These are phyloP conservation scores for Hirsutella thompsonii DNA, from an alignment of 2,329 filamentous ascomycete genomes.

Conservation along the genomic window DNA sequence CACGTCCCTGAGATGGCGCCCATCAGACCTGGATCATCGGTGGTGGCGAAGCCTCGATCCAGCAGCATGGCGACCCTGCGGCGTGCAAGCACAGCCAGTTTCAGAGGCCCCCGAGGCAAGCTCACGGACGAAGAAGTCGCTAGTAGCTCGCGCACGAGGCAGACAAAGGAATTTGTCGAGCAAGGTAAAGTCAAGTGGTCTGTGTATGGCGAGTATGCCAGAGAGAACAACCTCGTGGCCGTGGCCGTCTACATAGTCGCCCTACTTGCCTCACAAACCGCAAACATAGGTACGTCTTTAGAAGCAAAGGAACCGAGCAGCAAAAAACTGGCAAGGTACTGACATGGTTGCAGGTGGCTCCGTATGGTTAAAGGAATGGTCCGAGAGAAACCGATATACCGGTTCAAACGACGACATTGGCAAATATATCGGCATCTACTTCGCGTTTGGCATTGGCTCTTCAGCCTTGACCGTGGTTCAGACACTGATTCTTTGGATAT, in stretches of 20 bases:
- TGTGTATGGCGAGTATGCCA: constrained; percentile 90
- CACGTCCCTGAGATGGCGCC: constrained; percentile 62
- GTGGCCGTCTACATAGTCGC: constrained; percentile 69
- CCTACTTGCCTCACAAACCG: constrained; percentile 68
- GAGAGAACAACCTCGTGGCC: constrained; percentile 78
- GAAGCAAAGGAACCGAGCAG: too few species aligned
- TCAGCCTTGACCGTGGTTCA: constrained; percentile 78
- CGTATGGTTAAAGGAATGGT: constrained; percentile 90
- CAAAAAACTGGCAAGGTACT: too few species aligned
- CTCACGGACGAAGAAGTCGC: constrained; percentile 71
- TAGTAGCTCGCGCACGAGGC: constrained; percentile 60
- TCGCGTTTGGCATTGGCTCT: constrained; percentile 82
- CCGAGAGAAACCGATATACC: constrained; percentile 59
- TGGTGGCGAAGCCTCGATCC: constrained; percentile 40
- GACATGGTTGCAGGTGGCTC: constrained; percentile 45
- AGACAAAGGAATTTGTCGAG: constrained; percentile 77
- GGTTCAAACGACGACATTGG: constrained; percentile 64
- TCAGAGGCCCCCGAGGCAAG: constrained; percentile 75
- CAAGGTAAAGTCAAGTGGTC: constrained; percentile 96
- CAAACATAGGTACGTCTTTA: constrained; percentile 54
- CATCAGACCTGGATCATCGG: constrained; percentile 44
- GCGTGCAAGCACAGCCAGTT: constrained; percentile 83
- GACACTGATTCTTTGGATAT: constrained; percentile 95
- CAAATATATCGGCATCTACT: constrained; percentile 91
- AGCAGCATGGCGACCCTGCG: constrained; percentile 72